phyloP scores from a whole-genome alignment of 345 rosid species.

The Aquilaria malaccensis region DNA sequence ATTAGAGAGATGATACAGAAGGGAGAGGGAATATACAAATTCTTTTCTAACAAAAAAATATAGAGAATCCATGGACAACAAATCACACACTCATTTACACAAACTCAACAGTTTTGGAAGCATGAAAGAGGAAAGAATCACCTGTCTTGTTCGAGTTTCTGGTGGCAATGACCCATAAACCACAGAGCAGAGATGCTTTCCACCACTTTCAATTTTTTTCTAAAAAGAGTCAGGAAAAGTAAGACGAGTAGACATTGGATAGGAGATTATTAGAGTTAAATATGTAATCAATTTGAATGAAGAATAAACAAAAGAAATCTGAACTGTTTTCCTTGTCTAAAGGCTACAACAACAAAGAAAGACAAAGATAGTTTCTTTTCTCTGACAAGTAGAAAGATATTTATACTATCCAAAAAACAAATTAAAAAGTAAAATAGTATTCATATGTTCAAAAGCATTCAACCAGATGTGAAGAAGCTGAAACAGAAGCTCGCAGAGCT shows the following conservation, averaged over 20 bases:
- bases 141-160: slow-evolving; percentile 95
- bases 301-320: neutral
- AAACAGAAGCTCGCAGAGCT: slow-evolving; percentile 4
- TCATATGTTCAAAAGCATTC: neutral
- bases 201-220: slow-evolving; percentile 56
- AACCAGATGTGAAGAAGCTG: neutral
- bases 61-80: neutral
- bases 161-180: slow-evolving; percentile 95
- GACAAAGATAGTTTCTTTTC: too few relatives aligned
- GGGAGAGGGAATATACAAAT: neutral
- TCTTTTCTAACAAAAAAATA: neutral
- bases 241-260: neutral
- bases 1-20: neutral
- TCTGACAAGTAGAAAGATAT: too few relatives aligned
- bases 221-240: slow-evolving; percentile 13
- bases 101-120: slow-evolving; percentile 3
- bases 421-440: too few relatives aligned
- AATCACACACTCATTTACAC: neutral
- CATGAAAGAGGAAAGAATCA: slow-evolving; percentile 25
- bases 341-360: too few relatives aligned
- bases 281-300: slow-evolving; percentile 3
- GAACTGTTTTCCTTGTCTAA: neutral
- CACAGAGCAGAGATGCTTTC: slow-evolving; percentile 84
- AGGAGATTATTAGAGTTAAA: neutral
- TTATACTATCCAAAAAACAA: too few relatives aligned